Conservation (phyloP, 2,329 filamentous ascomycete species). For the Tolypocladium ovalisporum region DNA sequence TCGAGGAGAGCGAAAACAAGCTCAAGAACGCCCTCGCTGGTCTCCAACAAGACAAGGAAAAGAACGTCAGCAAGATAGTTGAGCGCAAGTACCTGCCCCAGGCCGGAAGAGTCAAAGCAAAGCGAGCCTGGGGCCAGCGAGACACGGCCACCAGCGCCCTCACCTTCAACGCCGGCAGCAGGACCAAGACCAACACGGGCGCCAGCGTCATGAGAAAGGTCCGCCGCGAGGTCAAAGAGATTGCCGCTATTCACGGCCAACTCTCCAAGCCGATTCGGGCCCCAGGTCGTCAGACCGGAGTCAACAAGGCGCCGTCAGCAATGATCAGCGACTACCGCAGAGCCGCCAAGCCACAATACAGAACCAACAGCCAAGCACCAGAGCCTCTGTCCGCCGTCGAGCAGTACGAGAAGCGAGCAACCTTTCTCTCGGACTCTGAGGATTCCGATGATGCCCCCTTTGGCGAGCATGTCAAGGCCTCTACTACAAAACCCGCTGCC, state of each 20-base stretch:
- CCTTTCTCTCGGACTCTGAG: conserved; percentile 29
- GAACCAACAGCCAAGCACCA: conserved; percentile 11
- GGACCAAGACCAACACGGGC: conserved; percentile 39
- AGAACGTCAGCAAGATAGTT: conserved; percentile 47
- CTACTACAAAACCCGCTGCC: not conserved
- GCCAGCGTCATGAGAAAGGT: conserved; percentile 46
- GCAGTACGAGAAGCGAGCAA: conserved; percentile 23
- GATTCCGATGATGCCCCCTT: conserved; percentile 16
- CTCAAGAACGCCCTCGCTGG: conserved; percentile 47
- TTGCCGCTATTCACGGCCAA: conserved; percentile 34
- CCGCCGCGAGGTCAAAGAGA: conserved; percentile 43
- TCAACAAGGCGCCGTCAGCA: conserved; percentile 37
- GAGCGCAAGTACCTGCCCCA: conserved; percentile 35
- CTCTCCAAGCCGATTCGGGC: conserved; percentile 23
- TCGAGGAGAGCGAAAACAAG: conserved; percentile 47
- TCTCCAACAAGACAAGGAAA: conserved; percentile 45
- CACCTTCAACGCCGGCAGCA: conserved; percentile 34
- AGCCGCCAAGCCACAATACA: conserved; percentile 25
- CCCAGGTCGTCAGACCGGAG: conserved; percentile 22
- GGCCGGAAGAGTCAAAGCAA: conserved; percentile 21
- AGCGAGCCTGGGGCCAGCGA: conserved; percentile 15
- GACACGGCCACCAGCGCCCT: conserved; percentile 21
- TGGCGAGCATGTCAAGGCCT: conserved; percentile 14
- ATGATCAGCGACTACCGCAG: conserved; percentile 44
- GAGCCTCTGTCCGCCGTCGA: conserved; percentile 11